Evolutionary conservation across 108 stramenopile genomes (phyloP), one percentile per base, ranked within the genome.

Genomic region (Cylindrotheca closterium): DNA sequence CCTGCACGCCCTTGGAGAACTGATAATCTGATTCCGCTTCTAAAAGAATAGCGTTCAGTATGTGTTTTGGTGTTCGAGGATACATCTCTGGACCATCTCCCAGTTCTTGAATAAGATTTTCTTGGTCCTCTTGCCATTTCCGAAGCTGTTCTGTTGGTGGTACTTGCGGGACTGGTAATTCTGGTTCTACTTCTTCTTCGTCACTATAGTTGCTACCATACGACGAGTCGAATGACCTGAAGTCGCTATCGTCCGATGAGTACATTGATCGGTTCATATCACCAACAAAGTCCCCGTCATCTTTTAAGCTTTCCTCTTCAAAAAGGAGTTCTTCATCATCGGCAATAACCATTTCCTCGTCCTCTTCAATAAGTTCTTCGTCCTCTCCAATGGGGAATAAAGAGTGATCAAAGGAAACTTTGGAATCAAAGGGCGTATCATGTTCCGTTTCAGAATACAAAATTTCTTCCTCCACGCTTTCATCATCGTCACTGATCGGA

Each of bases 31-130:
- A 17, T 1, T 28, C 37, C 29, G 52, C 63, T 10, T 47, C 63
- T 1, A 51, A 50, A 21, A 54, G 63, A 37, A 64, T 51, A 1
- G 63, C 63, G 48, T 50, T 53, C 24, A 64, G 27, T 29, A 64
- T 64, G 30, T 64, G 25, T 17, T 30, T 31, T 21, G 63, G 63
- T 3, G 63, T 64, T 3, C 52, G 51, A 10, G 63, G 51, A 17
- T 28, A 47, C 17, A 34, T 21, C 34, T 64, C 63, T n/a, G 63
- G 63, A 28, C 48, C 48, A 22, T 50, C 26, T 53, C 32, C 51
- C 37, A 42, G 7, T 7, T 7, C 37, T 42, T 42, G 37, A 10
- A 42, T 42, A 42, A 42, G 7, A 10, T 42, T 42, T 15, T 42
- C 37, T 42, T 42, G 37, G 15, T 42, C 37, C 15, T 42, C 37